Percentiles rank a stretch among this genome's conserved stretches.
phyloP scores from a whole-genome alignment of 345 rosid species.

The Aurinia saxatilis region DNA sequence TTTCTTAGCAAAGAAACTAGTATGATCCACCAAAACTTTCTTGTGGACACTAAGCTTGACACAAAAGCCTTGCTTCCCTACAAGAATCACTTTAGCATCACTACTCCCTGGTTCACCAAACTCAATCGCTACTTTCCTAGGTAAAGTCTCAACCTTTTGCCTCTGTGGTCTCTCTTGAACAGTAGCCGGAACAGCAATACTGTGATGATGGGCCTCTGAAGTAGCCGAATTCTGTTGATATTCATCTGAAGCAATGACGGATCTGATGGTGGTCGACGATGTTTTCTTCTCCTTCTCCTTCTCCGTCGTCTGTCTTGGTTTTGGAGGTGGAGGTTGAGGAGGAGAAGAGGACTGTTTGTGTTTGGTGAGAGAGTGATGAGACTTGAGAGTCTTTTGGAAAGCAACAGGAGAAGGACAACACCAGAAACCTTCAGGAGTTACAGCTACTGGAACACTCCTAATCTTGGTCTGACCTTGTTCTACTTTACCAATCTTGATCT shows the following conservation, averaged over 20 bases:
- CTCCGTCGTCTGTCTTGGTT: constrained; percentile 38
- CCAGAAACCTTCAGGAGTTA: constrained; percentile 98
- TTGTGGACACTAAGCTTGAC: constrained; percentile 89
- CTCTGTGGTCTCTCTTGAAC: constrained; percentile 56
- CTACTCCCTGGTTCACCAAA: constrained; percentile 90
- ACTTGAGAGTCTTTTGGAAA: constrained; percentile 75
- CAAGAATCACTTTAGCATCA: constrained; percentile 71
- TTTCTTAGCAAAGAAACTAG: constrained; percentile 66
- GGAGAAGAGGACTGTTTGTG: constrained; percentile 62
- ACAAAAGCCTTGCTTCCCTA: constrained; percentile 91
- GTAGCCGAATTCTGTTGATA: constrained; percentile 22
- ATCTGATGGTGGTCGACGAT: constrained; percentile 41
- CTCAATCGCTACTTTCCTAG: constrained; percentile 90
- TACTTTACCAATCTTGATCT: constrained; percentile 60
- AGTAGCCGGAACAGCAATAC: constrained; percentile 37
- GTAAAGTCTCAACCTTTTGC: constrained; percentile 67
- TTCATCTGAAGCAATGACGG: constrained; percentile 47
- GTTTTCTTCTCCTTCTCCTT: constrained; percentile 55
- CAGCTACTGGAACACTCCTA: constrained; percentile 87
- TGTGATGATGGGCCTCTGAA: constrained; percentile 29
- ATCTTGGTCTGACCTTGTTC: constrained; percentile 84
- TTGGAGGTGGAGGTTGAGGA: constrained; percentile 28
- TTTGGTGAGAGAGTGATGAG: constrained; percentile 57
- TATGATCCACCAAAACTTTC: constrained; percentile 62
- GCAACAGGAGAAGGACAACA: constrained; percentile 95